Percentiles rank a stretch among this genome's conserved stretches.
Conservation (phyloP, 2,329 filamentous ascomycete genomes). For the Colletotrichum scovillei region DNA sequence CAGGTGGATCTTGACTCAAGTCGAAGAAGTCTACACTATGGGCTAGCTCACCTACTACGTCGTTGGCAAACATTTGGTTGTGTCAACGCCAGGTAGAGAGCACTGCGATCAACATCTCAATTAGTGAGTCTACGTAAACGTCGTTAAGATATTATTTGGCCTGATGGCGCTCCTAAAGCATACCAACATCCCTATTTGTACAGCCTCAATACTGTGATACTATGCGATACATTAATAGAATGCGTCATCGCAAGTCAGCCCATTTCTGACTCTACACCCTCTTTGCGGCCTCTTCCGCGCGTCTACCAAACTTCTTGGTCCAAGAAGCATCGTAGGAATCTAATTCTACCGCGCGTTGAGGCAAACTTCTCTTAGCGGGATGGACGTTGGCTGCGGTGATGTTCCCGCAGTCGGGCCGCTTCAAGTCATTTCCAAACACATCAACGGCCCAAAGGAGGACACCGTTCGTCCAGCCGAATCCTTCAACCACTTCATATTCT, state of each 20-base stretch:
- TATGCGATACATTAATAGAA: neutral
- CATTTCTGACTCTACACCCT: neutral
- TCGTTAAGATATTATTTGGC: neutral
- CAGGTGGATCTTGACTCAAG: no score
- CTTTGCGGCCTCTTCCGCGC: constrained; percentile 13
- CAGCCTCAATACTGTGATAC: neutral
- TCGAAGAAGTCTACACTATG: no score
- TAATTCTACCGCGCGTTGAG: constrained; percentile 57
- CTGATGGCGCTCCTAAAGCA: neutral
- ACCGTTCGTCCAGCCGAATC: constrained; percentile 78
- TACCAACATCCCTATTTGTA: neutral
- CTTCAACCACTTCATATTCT: constrained; percentile 77
- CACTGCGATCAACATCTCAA: neutral
- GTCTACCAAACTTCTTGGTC: constrained; percentile 58
- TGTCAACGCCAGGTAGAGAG: no score
- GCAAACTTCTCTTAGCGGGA: constrained; percentile 42
- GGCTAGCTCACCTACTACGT: no score
- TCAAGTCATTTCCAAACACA: constrained; percentile 66
- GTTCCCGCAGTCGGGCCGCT: constrained; percentile 66
- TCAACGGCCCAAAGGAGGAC: constrained; percentile 75
- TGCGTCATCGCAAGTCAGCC: no score
- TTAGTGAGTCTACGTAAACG: neutral
- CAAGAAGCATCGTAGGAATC: constrained; percentile 57
- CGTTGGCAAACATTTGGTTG: no score
- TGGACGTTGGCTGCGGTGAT: constrained; percentile 54